Evolutionary conservation across 2,329 filamentous ascomycete species (phyloP), one percentile per base, ranked within the genome.

Genomic region (Diaporthe amygdali): DNA sequence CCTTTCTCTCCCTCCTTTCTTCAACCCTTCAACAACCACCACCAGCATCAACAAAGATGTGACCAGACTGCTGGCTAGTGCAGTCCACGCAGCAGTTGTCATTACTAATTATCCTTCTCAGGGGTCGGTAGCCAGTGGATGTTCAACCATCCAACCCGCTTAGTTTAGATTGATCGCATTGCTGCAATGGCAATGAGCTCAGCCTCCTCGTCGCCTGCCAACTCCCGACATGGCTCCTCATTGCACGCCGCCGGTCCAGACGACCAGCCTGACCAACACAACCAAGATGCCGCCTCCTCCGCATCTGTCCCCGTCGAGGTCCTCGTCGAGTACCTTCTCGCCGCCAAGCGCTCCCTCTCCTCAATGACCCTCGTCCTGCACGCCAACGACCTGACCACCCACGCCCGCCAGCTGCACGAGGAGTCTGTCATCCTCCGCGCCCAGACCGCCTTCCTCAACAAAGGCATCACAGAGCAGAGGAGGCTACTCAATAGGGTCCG

Each of bases 301-400:
- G 77, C 78, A 51, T 76, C 81, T 34, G 80, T 86, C 5, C 81
- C 88, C 30, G 89, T 97, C 77, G 94, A 97, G 76, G 91, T 90
- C 30, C 90, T 98, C 52, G 93, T 98, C 69, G 89, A 91, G 67
- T 91, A 97, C 82, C 92, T 98, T 44, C 90, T 98, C 49, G 92
- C 93, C 37, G 93, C 96, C 10, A 98, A 98, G 80, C 91, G 94
- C 54, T 95, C 95, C 1, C 88, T 98, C 5, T 93, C 93, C 20
- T 94, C 94, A 14, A 95, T 97, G 80, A 90, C 87, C 51, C 91
- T 93, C 72, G 94, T 98, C 66, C 92, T 94, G 79, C 93, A 94
- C 72, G 95, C 95, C 74, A 95, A 96, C 78, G 93, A 97, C 77
- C 91, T 98, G 69, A 93, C 96, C 54, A 94, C 90, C 25, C 86